Evolutionary conservation across 768 basidiomycete species (phyloP).

Genomic region (Lactifluus subvellereus): DNA sequence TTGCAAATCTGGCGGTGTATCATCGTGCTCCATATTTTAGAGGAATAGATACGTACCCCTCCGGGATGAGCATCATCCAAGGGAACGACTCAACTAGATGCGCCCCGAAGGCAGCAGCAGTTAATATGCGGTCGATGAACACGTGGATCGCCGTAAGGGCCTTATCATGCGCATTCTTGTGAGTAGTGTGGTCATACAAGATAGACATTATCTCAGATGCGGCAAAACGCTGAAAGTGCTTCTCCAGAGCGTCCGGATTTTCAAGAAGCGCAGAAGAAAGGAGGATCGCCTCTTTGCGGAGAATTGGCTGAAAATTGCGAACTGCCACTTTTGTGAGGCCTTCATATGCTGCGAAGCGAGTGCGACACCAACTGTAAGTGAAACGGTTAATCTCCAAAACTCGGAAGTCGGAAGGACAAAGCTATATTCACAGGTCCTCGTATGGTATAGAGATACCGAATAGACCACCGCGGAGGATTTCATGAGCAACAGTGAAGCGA

Average conservation of each 20-base stretch:
- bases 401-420: neutral
- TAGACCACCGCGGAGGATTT: slow-evolving; percentile 32
- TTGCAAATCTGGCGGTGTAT: too few species aligned
- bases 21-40: too few species aligned
- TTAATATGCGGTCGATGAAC: neutral
- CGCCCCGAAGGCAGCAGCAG: slow-evolving; percentile 11
- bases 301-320: neutral
- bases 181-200: too few species aligned
- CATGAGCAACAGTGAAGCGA: slow-evolving; percentile 28
- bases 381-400: neutral
- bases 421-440: slow-evolving; percentile 25
- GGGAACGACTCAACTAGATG: slow-evolving; percentile 14
- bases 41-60: neutral
- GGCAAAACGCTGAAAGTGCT: neutral
- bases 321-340: slow-evolving; percentile 5
- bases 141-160: neutral
- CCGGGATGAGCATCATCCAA: slow-evolving; percentile 11
- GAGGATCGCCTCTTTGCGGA: slow-evolving; percentile 7
- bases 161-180: too few species aligned
- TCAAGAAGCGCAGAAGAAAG: neutral
- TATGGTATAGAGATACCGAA: slow-evolving; percentile 27
- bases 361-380: slow-evolving; percentile 8
- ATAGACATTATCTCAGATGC: too few species aligned
- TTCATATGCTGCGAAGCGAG: slow-evolving; percentile 13
- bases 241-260: neutral